Base-by-base conservation (phyloP, 106 monocot genomes). In the Dendrobium catenatum region DNA sequence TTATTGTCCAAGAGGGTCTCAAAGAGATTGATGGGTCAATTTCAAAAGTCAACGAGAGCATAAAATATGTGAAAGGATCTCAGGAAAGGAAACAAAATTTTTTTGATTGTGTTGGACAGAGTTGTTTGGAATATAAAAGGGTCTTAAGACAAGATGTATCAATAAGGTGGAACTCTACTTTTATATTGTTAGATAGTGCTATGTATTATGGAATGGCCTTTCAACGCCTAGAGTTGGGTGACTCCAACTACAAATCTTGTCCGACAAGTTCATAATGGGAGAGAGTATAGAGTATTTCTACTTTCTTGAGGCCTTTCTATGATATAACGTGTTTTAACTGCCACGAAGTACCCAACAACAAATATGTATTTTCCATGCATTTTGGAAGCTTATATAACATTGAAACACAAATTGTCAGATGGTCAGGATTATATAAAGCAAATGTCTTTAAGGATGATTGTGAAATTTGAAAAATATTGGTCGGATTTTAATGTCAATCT, bases 71-170 rank as follows among this genome's bases (percentile, higher is more conserved):
- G 2, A 37, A 37, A 37, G 37, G 37, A 37, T 37, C 37, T 37
- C 37, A 37, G 37, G 2, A 1, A 37, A 37, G 37, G 2, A 37
- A 37, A 37, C 37, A 37, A 37, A 37, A 37, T 2, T 37, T 37
- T 37, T 0, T 37, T 37, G 2, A 37, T 37, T 37, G 37, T 37
- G 2, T 37, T 37, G 2, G 37, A 37, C 37, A 37, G 37, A 24
- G 13, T 24, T 70, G 40, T 47, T 47, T 77, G 47, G 46, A 27
- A 11, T 46, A 22, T 26, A 46, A 80, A 44, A 80, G 48, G 24
- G 47, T 44, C 2, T 80, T 80, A 29, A 11, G 72, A 26, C 44
- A 70, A 80, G 80, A 80, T 80, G 80, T 67, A 70, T 46, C 70
- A 11, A 80, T 43, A 27, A 68, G 68, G 27, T 80, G 68, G 66